These are phyloP conservation scores for Vigna mungo DNA, from an alignment of 306 rosid genomes.

Conservation along the genomic window DNA sequence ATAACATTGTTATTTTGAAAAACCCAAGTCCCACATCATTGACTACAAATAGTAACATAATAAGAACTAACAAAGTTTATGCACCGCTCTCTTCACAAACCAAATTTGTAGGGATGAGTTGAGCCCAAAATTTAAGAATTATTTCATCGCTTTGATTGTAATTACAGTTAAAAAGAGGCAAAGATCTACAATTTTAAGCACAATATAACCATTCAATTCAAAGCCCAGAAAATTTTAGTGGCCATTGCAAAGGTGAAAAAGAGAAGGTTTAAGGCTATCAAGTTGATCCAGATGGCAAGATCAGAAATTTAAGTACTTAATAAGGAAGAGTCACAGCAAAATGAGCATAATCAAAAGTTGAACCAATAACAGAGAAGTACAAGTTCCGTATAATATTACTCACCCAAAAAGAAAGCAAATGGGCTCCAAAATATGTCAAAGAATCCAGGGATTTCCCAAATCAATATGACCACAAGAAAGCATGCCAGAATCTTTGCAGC, in stretches of 20 bases:
- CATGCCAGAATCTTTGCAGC: slow-evolving; percentile 80
- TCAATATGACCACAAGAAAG: slow-evolving; percentile 88
- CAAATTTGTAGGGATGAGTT: neutral
- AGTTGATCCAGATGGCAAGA: slow-evolving; percentile 36
- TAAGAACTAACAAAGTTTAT: neutral
- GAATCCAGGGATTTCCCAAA: slow-evolving; percentile 98
- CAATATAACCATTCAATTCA: slow-evolving; percentile 29
- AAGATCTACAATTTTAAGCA: slow-evolving; percentile 22
- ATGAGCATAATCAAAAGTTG: slow-evolving; percentile 21
- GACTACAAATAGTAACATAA: neutral
- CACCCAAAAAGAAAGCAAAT: slow-evolving; percentile 78
- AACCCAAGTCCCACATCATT: neutral
- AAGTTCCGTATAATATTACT: slow-evolving; percentile 45
- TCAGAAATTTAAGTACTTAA: slow-evolving; percentile 29
- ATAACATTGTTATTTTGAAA: neutral
- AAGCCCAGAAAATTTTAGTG: slow-evolving; percentile 19
- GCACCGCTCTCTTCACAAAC: neutral
- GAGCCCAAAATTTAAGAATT: neutral
- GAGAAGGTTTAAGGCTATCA: slow-evolving; percentile 26
- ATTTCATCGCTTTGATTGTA: neutral
- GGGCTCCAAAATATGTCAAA: slow-evolving; percentile 84
- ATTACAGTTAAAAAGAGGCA: slow-evolving; percentile 8
- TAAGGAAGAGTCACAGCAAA: slow-evolving; percentile 25
- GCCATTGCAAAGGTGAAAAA: neutral
- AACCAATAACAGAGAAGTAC: slow-evolving; percentile 36